Evolutionary conservation across 1,284 basidiomycete genomes (phyloP), one percentile per base, ranked within the genome.

Genomic region (Blastosporella zonata): DNA sequence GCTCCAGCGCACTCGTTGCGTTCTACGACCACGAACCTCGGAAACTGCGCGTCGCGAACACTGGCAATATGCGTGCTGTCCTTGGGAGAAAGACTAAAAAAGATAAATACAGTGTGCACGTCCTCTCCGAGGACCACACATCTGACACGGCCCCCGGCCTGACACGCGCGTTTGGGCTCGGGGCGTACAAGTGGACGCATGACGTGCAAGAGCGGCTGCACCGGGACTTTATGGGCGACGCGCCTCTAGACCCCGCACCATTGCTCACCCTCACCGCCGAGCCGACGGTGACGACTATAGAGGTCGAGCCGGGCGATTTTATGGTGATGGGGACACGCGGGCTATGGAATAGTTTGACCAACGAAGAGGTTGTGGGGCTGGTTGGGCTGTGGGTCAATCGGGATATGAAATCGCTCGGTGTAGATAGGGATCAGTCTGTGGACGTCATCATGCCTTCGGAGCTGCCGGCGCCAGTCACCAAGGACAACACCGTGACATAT

Each of bases 51-150:
- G 61, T 78, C 13, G 79, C 78, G 0, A 69, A 77, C 34, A 75
- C 80, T 0, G 82, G 83, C 5, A 78, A 83, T 59, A 76, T 73
- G 8, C 75, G 82, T n/a, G 82, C 81, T 2, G 71, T 85, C 2
- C 68, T 83, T 4, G 83, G 82, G 1, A 70, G 79, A 35, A 75
- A 69, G 5, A 20, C 53, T 46, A 12, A 55, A 58, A 36, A 54
- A 55, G 71, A 68, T 13, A 57, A 64, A 34, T 83, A 80, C 66
- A 68, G 73, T 46, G 74, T 76, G 0, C 75, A 77, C 50, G 66
- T 75, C n/a, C 72, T 84, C 28, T 74, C 76, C 12, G 57, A 66
- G 2, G 81, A 84, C 54, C 80, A 84, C 57, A 75, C 70, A 27
- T 45, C 51, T 9, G 46, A 55, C 18, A 52, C 52, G 58, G 22